Evolutionary conservation across 2,329 filamentous ascomycete genomes (phyloP).

Genomic region (Arachnomyces sp.): DNA sequence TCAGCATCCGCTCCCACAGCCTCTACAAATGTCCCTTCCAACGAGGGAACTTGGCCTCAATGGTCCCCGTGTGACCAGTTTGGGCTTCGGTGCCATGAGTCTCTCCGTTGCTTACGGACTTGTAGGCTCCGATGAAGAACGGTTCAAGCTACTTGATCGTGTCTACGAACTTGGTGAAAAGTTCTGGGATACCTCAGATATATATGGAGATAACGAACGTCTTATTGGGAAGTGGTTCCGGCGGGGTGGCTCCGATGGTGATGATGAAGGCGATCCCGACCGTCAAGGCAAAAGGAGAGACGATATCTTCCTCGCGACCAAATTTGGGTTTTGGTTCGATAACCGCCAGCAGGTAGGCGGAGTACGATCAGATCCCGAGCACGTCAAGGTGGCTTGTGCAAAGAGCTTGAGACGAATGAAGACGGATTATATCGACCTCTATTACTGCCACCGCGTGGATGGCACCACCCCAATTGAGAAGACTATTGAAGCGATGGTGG

Average conservation of each 20-base stretch:
- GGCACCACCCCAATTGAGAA: constrained; percentile 28
- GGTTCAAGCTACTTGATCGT: constrained; percentile 37
- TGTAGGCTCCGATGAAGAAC: constrained; percentile 32
- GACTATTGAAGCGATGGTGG: constrained; percentile 36
- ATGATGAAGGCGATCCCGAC: too few species aligned
- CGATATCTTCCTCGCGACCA: constrained; percentile 47
- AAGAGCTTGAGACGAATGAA: too few species aligned
- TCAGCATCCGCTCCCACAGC: too few species aligned
- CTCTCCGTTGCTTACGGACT: constrained; percentile 23
- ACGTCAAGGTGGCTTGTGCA: too few species aligned
- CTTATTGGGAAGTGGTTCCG: constrained; percentile 44
- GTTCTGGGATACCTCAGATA: constrained; percentile 36
- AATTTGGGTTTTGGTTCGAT: constrained; percentile 33
- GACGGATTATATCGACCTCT: constrained; percentile 36
- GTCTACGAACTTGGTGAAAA: constrained; percentile 36
- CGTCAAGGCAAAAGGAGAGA: constrained; percentile 24
- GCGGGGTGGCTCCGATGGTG: constrained; percentile 22
- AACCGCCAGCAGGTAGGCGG: too few species aligned
- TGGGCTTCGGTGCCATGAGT: constrained; percentile 16
- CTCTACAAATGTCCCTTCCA: too few species aligned
- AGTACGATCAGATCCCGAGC: too few species aligned
- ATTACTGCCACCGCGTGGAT: constrained; percentile 40
- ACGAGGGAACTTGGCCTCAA: not conserved
- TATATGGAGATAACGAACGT: constrained; percentile 42
- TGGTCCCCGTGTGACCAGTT: not conserved